Evolutionary conservation across 345 rosid genomes (phyloP).

Genomic region (Rubroshorea leprosula): DNA sequence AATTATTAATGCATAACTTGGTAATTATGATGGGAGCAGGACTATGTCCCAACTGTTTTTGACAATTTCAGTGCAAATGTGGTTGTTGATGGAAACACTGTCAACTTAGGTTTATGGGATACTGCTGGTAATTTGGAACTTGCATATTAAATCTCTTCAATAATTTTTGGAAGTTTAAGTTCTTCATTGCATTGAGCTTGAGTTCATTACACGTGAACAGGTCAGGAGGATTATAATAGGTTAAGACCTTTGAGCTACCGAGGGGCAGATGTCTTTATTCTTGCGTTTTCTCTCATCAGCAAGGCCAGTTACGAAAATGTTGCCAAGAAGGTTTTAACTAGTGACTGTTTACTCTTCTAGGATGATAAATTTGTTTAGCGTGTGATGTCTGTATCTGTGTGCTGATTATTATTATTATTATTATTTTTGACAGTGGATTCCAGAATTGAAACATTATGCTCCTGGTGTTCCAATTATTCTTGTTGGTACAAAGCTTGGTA

Average conservation of each 20-base stretch:
- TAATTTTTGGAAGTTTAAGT: background rate
- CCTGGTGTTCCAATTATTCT: slow-evolving; percentile 60
- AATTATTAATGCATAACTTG: background rate
- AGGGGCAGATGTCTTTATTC: slow-evolving; percentile 91
- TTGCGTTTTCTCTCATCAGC: slow-evolving; percentile 95
- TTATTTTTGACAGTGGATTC: slow-evolving; percentile 17
- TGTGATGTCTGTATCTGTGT: background rate
- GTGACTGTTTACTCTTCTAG: slow-evolving; percentile 2
- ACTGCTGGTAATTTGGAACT: slow-evolving; percentile 68
- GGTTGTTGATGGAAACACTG: slow-evolving; percentile 87
- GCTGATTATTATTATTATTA: background rate
- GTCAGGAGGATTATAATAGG: slow-evolving; percentile 91
- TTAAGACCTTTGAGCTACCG: slow-evolving; percentile 82
- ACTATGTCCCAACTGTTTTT: slow-evolving; percentile 92
- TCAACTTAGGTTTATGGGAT: slow-evolving; percentile 93
- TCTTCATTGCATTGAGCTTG: slow-evolving; percentile 10
- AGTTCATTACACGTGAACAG: slow-evolving; percentile 33
- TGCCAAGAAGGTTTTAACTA: slow-evolving; percentile 65
- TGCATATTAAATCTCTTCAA: background rate
- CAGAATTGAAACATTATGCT: slow-evolving; percentile 19
- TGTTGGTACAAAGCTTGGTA: slow-evolving; percentile 50
- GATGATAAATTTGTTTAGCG: background rate
- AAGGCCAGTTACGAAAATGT: slow-evolving; percentile 98
- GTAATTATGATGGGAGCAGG: slow-evolving; percentile 43
- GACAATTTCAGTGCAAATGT: slow-evolving; percentile 99